These are phyloP conservation scores for Lachancea dasiensis DNA, from an alignment of 805 yeast species.

Conservation along the genomic window DNA sequence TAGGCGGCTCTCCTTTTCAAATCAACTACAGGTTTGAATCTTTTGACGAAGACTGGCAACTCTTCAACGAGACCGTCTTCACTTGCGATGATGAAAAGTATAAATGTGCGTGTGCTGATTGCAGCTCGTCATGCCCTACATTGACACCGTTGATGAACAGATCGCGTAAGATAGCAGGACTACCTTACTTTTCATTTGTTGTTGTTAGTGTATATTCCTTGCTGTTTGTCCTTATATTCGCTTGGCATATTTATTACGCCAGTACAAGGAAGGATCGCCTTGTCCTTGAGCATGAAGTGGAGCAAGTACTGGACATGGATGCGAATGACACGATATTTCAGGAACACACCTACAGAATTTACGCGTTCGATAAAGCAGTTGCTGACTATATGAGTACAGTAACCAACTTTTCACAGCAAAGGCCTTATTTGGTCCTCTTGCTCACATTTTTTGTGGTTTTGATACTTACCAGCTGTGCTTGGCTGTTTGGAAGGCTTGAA, in stretches of 20 bases:
- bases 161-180: slow-evolving; percentile 48
- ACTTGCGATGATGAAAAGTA: slow-evolving; percentile 58
- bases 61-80: slow-evolving; percentile 21
- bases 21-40: slow-evolving; percentile 62
- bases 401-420: slow-evolving; percentile 55
- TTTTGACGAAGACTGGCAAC: slow-evolving; percentile 8
- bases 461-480: slow-evolving; percentile 47
- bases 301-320: slow-evolving; percentile 20
- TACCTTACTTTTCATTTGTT: slow-evolving; percentile 71
- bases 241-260: slow-evolving; percentile 22
- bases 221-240: slow-evolving; percentile 21
- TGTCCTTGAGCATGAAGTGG: slow-evolving; percentile 19
- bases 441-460: slow-evolving; percentile 37
- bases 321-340: slow-evolving; percentile 13
- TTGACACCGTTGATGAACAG: slow-evolving; percentile 43
- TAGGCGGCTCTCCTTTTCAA: slow-evolving; percentile 96
- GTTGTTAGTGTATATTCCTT: slow-evolving; percentile 47
- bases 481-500: slow-evolving; percentile 53
- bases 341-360: slow-evolving; percentile 16
- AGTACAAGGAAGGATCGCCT: slow-evolving; percentile 21
- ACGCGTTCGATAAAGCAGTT: slow-evolving; percentile 14
- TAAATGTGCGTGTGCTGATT: slow-evolving; percentile 87
- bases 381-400: slow-evolving; percentile 39
- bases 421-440: slow-evolving; percentile 47
- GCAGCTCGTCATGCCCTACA: slow-evolving; percentile 71